Conservation (phyloP, 345 rosid species). For the Eucalyptus pauciflora region DNA sequence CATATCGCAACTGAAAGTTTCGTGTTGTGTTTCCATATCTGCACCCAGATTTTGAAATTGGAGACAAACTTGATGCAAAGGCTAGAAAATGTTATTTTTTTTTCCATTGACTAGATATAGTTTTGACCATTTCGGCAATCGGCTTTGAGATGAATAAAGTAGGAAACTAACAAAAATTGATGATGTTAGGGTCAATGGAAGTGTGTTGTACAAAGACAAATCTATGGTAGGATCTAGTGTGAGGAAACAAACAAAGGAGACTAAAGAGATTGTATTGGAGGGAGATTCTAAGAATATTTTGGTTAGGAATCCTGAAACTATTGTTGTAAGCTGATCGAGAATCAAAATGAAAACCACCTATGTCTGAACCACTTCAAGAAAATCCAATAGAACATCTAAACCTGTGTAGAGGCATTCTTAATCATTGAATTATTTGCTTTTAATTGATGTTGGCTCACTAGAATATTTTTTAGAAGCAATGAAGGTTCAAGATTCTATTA, state of each 20-base stretch:
- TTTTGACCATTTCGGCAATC: not conserved
- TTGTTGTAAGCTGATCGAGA: not conserved
- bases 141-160: not conserved
- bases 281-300: not conserved
- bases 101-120: not conserved
- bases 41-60: not conserved
- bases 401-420: not conserved
- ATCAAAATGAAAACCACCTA: not conserved
- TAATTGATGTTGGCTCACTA: not conserved
- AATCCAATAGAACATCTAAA: not conserved
- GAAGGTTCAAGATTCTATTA: too few species aligned
- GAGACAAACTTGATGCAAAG: not conserved
- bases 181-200: not conserved
- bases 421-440: too few species aligned
- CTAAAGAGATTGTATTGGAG: not conserved
- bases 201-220: not conserved
- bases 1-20: not conserved
- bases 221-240: not conserved
- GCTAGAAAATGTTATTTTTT: not conserved
- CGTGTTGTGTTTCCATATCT: not conserved
- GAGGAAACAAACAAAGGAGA: not conserved
- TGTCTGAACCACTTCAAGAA: not conserved
- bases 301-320: not conserved
- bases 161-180: not conserved
- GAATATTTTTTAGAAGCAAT: not conserved